Conservation (phyloP, 2,329 filamentous ascomycete genomes). For the Madurella mycetomatis region DNA sequence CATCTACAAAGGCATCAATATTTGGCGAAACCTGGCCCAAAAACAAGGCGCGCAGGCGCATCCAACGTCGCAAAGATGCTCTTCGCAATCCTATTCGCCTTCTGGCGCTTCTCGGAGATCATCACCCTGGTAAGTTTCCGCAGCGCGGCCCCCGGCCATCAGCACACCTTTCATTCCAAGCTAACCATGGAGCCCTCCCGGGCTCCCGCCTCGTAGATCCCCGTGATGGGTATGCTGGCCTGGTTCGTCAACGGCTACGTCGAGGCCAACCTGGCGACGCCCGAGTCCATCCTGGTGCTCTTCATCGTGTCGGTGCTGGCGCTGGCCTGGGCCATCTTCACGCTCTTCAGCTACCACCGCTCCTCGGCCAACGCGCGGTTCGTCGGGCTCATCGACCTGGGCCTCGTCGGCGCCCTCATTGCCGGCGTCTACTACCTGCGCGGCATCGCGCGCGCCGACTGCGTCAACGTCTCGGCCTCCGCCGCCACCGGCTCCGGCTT, state of each 20-base stretch:
- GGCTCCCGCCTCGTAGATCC: conserved; percentile 46
- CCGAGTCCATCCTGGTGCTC: conserved; percentile 59
- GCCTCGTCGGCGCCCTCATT: conserved; percentile 61
- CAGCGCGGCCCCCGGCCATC: neutral
- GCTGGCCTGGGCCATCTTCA: conserved; percentile 59
- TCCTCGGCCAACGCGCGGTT: conserved; percentile 57
- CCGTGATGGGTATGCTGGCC: conserved; percentile 61
- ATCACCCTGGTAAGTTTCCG: conserved; percentile 51
- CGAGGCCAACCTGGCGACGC: conserved; percentile 53
- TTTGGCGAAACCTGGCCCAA: neutral
- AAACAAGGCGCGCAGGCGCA: conserved; percentile 2
- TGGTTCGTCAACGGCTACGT: conserved; percentile 62
- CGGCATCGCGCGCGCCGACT: conserved; percentile 60
- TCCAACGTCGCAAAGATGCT: conserved; percentile 45
- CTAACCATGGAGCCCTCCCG: neutral
- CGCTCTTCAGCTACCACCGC: conserved; percentile 63
- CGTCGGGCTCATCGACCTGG: conserved; percentile 56
- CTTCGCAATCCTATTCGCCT: conserved; percentile 60
- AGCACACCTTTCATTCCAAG: neutral
- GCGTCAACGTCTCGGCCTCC: conserved; percentile 53
- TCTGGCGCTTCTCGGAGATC: conserved; percentile 59
- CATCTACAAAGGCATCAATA: neutral
- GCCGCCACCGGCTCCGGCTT: conserved; percentile 58
- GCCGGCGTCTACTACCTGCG: conserved; percentile 57
- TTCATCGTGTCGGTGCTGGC: conserved; percentile 64